Base-by-base conservation (phyloP, 2,329 filamentous ascomycete genomes). In the Teratosphaeriaceae sp. region DNA sequence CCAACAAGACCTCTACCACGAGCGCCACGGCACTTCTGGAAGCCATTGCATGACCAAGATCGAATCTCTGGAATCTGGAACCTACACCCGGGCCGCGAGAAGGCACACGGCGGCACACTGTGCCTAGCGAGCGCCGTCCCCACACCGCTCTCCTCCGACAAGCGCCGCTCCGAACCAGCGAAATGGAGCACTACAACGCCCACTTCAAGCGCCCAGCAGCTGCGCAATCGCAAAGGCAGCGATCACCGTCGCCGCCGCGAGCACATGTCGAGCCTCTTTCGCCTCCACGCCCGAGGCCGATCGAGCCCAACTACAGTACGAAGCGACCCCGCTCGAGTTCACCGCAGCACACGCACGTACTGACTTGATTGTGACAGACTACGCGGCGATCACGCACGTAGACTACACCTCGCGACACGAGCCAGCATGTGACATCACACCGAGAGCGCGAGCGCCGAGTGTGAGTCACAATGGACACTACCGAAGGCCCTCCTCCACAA, bases 211-310 rank as follows among this genome's bases (percentile, higher is more conserved):
- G 46, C n/a, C 50, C 55, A 2, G 39, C 41, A 7, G 46, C 38
- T 31, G 23, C 38, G 12, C 33, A 42, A 15, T 45, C 24, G 2
- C 40, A 38, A 18, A 50, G 50, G 35, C 46, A 49, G 16, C 51
- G 62, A 37, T 59, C 60, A 6, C 54, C 60, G 7, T 57, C 62
- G 21, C 62, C 62, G 13, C 60, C 61, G 26, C 53, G 52, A 30
- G 45, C 51, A 19, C 60, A 54, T 42, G 43, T 62, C 38, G 62
- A 66, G 41, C 62, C 62, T 22, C 50, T 65, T 16, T 64, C 63
- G 31, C 61, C 60, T 4, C 35, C 50, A 19, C 54, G 47, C 48
- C 53, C 53, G 5, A 46, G 43, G 20, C 54, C 59, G 7, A 40
- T 60, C 37, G 61, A 64, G 43, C 60, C 62, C 27, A 52, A 49